phyloP scores from a whole-genome alignment of 208 protist genomes.

The Wallacemonas sp. region DNA sequence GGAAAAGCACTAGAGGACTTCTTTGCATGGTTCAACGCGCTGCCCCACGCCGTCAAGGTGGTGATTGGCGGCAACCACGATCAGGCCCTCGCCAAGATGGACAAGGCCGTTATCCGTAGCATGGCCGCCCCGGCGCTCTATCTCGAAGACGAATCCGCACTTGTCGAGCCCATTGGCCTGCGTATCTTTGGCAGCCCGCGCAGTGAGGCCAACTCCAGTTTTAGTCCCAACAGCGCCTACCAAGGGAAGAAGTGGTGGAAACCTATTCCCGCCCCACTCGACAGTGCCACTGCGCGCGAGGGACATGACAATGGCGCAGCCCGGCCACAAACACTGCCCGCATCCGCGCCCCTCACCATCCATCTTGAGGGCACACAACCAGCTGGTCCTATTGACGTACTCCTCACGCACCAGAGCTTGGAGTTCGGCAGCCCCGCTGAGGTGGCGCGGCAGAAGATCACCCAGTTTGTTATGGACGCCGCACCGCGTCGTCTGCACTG shows the following conservation, averaged over 20 bases:
- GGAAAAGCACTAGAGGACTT: constrained; percentile 36
- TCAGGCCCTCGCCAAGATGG: constrained; percentile 28
- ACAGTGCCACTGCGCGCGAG: neutral
- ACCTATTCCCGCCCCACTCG: constrained; percentile 12
- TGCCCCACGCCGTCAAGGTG: constrained; percentile 82
- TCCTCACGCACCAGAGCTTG: constrained; percentile 56
- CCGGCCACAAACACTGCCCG: neutral
- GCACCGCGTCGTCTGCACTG: constrained; percentile 41
- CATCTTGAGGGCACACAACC: constrained; percentile 33
- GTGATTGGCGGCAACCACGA: constrained; percentile 90
- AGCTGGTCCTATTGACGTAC: constrained; percentile 46
- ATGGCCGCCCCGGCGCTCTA: constrained; percentile 61
- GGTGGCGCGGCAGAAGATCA: constrained; percentile 30
- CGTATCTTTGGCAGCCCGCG: constrained; percentile 66
- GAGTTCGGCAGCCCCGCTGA: constrained; percentile 22
- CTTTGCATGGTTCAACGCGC: constrained; percentile 59
- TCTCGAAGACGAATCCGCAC: constrained; percentile 43
- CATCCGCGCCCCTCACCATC: constrained; percentile 1
- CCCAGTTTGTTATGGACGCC: constrained; percentile 34
- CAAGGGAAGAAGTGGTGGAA: constrained; percentile 31
- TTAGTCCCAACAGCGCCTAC: constrained; percentile 61
- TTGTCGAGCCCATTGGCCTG: constrained; percentile 48
- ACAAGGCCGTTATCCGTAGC: constrained; percentile 20
- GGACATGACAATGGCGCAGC: neutral
- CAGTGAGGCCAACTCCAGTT: constrained; percentile 45